These are phyloP conservation scores for Pleurotus giganteus DNA, from an alignment of 768 basidiomycete genomes.

Conservation along the genomic window DNA sequence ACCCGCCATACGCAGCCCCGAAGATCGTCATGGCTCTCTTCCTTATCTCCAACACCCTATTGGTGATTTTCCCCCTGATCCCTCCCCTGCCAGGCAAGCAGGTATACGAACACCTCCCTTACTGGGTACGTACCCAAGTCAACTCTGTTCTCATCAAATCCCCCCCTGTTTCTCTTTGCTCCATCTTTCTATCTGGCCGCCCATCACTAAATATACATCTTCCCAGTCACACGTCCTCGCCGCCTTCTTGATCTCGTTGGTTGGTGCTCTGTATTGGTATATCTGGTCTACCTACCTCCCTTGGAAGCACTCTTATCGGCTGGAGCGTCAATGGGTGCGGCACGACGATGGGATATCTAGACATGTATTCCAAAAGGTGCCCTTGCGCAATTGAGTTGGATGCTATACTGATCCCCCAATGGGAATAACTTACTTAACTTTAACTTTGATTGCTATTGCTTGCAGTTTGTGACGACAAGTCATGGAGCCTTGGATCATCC, in stretches of 20 bases:
- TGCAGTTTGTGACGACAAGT: too few species aligned
- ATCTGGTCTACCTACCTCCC: slow-evolving; percentile 52
- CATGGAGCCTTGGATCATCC: too few species aligned
- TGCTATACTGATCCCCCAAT: too few species aligned
- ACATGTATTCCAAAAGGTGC: slow-evolving; percentile 44
- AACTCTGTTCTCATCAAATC: neutral
- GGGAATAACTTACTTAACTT: too few species aligned
- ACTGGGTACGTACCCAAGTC: slow-evolving; percentile 50
- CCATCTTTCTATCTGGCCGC: neutral
- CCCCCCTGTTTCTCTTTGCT: neutral
- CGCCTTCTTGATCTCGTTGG: slow-evolving; percentile 41
- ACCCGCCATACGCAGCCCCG: slow-evolving; percentile 63
- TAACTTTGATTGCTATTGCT: too few species aligned
- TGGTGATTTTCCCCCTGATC: slow-evolving; percentile 59
- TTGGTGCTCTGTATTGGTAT: slow-evolving; percentile 60
- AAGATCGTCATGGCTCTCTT: slow-evolving; percentile 49
- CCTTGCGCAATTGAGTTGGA: too few species aligned
- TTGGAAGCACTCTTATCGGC: slow-evolving; percentile 41
- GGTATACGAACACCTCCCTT: slow-evolving; percentile 60
- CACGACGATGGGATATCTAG: slow-evolving; percentile 62
- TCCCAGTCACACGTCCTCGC: slow-evolving; percentile 48
- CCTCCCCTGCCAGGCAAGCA: slow-evolving; percentile 45
- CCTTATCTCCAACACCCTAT: slow-evolving; percentile 63
- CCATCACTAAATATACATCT: neutral
- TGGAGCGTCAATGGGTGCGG: slow-evolving; percentile 43